These are phyloP conservation scores for Wolfiporia cocos DNA, from an alignment of 1,284 basidiomycete genomes.

Conservation along the genomic window DNA sequence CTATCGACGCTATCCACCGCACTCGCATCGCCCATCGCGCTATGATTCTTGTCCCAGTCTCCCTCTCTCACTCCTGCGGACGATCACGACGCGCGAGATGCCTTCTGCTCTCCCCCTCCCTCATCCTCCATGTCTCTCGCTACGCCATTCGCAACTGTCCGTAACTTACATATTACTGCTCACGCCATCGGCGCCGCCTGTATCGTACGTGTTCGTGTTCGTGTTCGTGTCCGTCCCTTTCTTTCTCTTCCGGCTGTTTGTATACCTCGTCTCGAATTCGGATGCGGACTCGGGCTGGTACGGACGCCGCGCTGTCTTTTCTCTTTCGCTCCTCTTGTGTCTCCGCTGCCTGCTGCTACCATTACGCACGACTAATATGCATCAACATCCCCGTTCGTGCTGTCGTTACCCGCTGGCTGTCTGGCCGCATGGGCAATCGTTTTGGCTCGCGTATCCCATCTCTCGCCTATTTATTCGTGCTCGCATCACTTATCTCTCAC, in stretches of 20 bases:
- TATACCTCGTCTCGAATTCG: conserved; percentile 5
- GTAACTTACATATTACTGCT: conserved; percentile 1
- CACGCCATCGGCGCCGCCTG: neutral
- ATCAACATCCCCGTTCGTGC: too few relatives aligned
- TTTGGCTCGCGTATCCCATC: too few relatives aligned
- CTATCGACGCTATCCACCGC: neutral
- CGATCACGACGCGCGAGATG: neutral
- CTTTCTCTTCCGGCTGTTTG: too few relatives aligned
- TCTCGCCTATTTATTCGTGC: too few relatives aligned
- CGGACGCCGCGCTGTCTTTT: neutral
- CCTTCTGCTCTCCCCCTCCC: too few relatives aligned
- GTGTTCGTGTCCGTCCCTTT: neutral
- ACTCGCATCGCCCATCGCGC: conserved; percentile 1
- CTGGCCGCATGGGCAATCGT: too few relatives aligned
- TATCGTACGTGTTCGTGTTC: neutral
- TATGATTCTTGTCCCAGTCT: neutral
- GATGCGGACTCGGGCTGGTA: neutral
- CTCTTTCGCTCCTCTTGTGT: neutral
- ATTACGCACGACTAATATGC: too few relatives aligned
- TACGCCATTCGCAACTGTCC: neutral
- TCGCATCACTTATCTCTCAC: too few relatives aligned
- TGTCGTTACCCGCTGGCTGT: too few relatives aligned
- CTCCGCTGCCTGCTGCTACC: neutral
- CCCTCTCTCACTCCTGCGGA: neutral
- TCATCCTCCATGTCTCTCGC: too few relatives aligned